phyloP scores from a whole-genome alignment of 345 rosid species.

The Cardamine resedifolia region DNA sequence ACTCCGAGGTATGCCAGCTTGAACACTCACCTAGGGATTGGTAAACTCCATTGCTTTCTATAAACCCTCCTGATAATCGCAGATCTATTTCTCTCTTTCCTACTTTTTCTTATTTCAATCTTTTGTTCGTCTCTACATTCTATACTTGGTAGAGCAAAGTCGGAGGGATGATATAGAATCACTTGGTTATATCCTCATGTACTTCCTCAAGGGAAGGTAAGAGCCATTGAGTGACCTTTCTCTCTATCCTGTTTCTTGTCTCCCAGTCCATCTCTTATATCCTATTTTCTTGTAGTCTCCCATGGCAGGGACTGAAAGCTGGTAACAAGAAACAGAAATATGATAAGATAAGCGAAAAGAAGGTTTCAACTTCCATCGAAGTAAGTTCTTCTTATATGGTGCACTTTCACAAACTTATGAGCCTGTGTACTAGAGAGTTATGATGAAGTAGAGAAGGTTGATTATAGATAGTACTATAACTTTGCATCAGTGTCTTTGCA shows the following conservation, averaged over 20 bases:
- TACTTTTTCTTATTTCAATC: neutral
- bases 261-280: slow-evolving; percentile 8
- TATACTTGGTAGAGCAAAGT: slow-evolving; percentile 75
- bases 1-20: slow-evolving; percentile 99
- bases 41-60: slow-evolving; percentile 40
- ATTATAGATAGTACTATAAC: slow-evolving; percentile 21
- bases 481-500: slow-evolving; percentile 41
- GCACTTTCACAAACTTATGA: neutral
- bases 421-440: neutral
- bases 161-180: slow-evolving; percentile 99
- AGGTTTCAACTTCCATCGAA: slow-evolving; percentile 83
- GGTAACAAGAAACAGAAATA: slow-evolving; percentile 97
- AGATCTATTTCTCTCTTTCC: slow-evolving; percentile 8
- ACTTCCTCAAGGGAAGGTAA: slow-evolving; percentile 96
- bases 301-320: slow-evolving; percentile 98
- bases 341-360: slow-evolving; percentile 95
- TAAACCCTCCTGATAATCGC: neutral
- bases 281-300: slow-evolving; percentile 56
- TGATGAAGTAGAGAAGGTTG: slow-evolving; percentile 2
- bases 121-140: slow-evolving; percentile 3
- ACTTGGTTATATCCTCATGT: slow-evolving; percentile 96
- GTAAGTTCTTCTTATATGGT: slow-evolving; percentile 27
- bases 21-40: slow-evolving; percentile 99
- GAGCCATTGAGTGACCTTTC: slow-evolving; percentile 18
- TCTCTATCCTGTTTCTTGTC: neutral